Base-by-base conservation (phyloP, 352 stramenopile genomes). In the Pythium oligandrum region DNA sequence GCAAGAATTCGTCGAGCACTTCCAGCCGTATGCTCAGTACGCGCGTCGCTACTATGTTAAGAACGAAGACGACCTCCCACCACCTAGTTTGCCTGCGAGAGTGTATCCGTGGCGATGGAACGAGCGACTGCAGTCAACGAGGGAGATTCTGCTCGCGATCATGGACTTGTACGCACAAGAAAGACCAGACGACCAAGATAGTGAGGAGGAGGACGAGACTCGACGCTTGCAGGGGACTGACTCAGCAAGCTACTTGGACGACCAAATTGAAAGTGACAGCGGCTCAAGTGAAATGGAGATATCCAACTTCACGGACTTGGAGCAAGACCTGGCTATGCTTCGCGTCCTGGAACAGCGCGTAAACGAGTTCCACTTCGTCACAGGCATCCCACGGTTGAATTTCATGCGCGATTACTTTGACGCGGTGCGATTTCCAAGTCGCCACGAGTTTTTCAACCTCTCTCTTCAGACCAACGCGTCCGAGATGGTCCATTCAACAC, bases 341-440 rank as follows among this genome's bases (percentile, higher is more conserved):
- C 31, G 33, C 10, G 35, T 30, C n/a, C 36, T 57, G 11, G 32
- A 45, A 39, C 43, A 50, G 6, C 63, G 65, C 17, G 55, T 81
- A 1, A 53, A 61, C 34, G 74, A 84, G 40, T 88, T 74, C 58
- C 63, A 83, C 46, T 85, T 86, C 44, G 58, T 73, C 1, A 74
- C 74, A 40, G 77, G 77, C 6, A 72, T 88, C 43, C 74, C 77
- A 11, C 72, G 70, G 6, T 59, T 85, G 37, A 10, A 53, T 4
- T 48, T 47, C 40, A 61, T 54, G 34, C 59, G 58, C 39, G 74
- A 78, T 47, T 52, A 33, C 3, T 66, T 64, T 37, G 43, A 64
- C 26, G 40, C 40, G 8, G 42, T 51, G 1, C 11, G 33, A 1
- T 85, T 88, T 52, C 70, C 68, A 7, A 64, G 61, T 5, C 44